A percentile compares a stretch with the other conserved stretches of the same genome.
These are phyloP conservation scores for Podaxis pistillaris DNA, from an alignment of 768 basidiomycete genomes.

Conservation along the genomic window DNA sequence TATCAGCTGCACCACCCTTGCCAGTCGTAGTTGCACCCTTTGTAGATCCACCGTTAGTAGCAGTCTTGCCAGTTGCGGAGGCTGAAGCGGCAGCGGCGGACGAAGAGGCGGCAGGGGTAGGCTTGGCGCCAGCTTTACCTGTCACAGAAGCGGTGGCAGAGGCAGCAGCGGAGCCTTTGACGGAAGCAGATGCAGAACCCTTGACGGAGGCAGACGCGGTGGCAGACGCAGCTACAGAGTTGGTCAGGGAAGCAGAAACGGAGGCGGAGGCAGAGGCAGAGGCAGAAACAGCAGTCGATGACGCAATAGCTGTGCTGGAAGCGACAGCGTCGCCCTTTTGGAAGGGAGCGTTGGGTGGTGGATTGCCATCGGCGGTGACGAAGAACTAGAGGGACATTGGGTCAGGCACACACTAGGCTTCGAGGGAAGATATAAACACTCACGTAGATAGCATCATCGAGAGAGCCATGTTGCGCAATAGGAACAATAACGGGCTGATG, in stretches of 20 bases:
- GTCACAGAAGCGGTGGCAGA: neutral
- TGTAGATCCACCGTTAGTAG: neutral
- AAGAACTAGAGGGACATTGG: slow-evolving; percentile 16
- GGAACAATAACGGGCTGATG: slow-evolving; percentile 48
- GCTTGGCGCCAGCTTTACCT: neutral
- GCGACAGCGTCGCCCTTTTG: neutral
- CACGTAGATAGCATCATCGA: slow-evolving; percentile 49
- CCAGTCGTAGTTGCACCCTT: neutral
- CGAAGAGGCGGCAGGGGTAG: neutral
- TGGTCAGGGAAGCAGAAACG: neutral
- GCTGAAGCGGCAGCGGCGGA: slow-evolving; percentile 19
- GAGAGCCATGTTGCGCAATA: slow-evolving; percentile 48
- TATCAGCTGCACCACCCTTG: neutral
- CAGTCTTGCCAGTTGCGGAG: slow-evolving; percentile 14
- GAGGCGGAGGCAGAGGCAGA: slow-evolving; percentile 11
- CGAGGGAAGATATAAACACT: slow-evolving; percentile 17
- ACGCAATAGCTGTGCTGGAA: slow-evolving; percentile 1
- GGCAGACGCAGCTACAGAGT: neutral
- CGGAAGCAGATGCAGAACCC: neutral
- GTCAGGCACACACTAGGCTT: neutral
- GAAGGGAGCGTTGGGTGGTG: slow-evolving; percentile 10
- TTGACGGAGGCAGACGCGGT: slow-evolving; percentile 18
- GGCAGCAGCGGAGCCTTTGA: neutral
- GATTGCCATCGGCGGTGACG: slow-evolving; percentile 16
- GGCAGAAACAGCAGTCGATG: slow-evolving; percentile 13